phyloP scores from a whole-genome alignment of 257 asterid species.

The Fraxinus cuspidata region DNA sequence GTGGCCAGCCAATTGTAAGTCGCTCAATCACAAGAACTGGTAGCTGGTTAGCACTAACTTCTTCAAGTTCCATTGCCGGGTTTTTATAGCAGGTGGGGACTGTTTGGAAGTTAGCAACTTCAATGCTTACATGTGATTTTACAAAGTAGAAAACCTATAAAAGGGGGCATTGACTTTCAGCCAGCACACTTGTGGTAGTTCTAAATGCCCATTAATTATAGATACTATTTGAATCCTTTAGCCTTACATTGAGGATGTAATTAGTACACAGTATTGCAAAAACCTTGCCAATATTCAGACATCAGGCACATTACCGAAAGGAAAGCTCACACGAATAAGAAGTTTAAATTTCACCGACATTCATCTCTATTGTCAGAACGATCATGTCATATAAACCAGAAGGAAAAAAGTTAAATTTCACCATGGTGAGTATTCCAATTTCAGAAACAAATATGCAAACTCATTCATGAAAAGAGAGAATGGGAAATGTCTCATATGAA shows the following conservation, averaged over 20 bases:
- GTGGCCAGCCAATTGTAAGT: not conserved
- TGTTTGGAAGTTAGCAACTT: not conserved
- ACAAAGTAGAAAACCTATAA: not conserved
- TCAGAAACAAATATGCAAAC: not conserved
- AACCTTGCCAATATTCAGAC: not conserved
- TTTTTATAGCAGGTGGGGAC: not conserved
- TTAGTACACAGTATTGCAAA: no score
- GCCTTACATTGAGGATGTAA: no score
- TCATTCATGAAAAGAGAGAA: no score
- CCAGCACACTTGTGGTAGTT: not conserved
- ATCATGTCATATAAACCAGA: no score
- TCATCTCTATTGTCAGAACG: no score
- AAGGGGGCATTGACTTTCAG: not conserved
- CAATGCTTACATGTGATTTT: not conserved
- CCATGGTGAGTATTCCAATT: not conserved
- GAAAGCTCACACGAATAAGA: not conserved
- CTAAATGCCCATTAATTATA: not conserved
- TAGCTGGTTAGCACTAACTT: not conserved
- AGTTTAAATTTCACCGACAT: no score
- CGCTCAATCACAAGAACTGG: not conserved
- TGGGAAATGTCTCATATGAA: no score
- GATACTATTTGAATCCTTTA: not conserved
- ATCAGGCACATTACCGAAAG: not conserved
- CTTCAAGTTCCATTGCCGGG: not conserved
- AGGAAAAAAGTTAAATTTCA: no score